Evolutionary conservation across 1,284 basidiomycete genomes (phyloP).

Genomic region (Gomphus bonarii): DNA sequence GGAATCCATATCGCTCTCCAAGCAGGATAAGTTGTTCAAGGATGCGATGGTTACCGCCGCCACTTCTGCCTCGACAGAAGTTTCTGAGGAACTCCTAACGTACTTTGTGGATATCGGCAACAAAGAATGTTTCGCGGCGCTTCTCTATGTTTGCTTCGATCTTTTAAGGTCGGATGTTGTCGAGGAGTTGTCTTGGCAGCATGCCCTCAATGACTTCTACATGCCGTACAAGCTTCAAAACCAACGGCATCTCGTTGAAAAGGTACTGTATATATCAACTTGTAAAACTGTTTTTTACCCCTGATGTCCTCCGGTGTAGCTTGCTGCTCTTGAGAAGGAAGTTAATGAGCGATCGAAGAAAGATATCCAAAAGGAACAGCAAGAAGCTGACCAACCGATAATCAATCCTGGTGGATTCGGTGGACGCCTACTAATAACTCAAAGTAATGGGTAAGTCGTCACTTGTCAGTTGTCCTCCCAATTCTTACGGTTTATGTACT

Average conservation of each 20-base stretch:
- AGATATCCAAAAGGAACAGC: conserved; percentile 78
- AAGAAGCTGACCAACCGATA: conserved; percentile 71
- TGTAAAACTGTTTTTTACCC: conserved; percentile 12
- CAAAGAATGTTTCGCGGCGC: conserved; percentile 93
- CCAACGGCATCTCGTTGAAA: conserved; percentile 64
- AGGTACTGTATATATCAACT: conserved; percentile 29
- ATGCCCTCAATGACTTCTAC: conserved; percentile 91
- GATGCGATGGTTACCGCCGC: conserved; percentile 94
- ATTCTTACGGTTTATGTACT: not conserved
- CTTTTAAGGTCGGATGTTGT: conserved; percentile 85
- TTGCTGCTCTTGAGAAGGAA: conserved; percentile 72
- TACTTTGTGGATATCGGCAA: conserved; percentile 98
- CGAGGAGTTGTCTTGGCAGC: conserved; percentile 92
- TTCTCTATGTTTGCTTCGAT: conserved; percentile 90
- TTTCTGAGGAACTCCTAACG: conserved; percentile 87
- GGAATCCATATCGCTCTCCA: conserved; percentile 88
- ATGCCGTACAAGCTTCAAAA: conserved; percentile 92
- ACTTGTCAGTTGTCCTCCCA: not conserved
- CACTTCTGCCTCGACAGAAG: conserved; percentile 66
- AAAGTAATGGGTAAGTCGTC: conserved; percentile 42
- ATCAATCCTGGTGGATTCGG: conserved; percentile 68
- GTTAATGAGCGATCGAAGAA: conserved; percentile 75
- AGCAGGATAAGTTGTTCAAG: conserved; percentile 93
- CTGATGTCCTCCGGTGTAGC: conserved; percentile 26
- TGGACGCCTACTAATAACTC: conserved; percentile 51